phyloP scores from a whole-genome alignment of 495 filamentous ascomycete genomes.

The Penicillium waksmanii region DNA sequence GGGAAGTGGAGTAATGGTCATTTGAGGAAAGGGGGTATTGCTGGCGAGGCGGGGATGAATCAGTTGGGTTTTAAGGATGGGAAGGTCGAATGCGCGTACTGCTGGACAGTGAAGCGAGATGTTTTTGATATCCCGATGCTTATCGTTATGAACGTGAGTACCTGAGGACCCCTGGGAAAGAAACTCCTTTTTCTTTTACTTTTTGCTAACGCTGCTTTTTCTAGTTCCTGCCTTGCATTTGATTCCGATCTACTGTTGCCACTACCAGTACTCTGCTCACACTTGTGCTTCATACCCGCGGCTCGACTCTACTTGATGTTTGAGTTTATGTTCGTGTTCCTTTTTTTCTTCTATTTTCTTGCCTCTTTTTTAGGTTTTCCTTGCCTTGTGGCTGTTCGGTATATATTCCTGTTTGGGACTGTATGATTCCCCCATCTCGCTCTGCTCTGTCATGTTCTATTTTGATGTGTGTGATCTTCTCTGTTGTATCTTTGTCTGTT shows the following conservation, averaged over 20 bases:
- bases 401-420: constrained; percentile 20
- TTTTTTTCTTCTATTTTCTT: constrained; percentile 14
- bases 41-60: constrained; percentile 74
- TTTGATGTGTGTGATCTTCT: no score
- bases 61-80: constrained; percentile 81
- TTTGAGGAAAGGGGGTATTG: constrained; percentile 60
- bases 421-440: constrained; percentile 33
- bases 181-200: no score
- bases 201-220: constrained; percentile 11
- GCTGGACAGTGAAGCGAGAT: constrained; percentile 95
- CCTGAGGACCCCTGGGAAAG: no score
- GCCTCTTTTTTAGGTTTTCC: constrained; percentile 18
- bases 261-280: background rate
- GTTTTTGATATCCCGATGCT: constrained; percentile 99
- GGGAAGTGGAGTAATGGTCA: constrained; percentile 47
- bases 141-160: constrained; percentile 93
- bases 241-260: constrained; percentile 21
- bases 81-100: constrained; percentile 91
- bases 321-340: background rate
- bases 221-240: constrained; percentile 55
- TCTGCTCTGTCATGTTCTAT: background rate
- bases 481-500: background rate
- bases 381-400: constrained; percentile 5
- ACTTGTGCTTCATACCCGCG: background rate
- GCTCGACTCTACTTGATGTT: background rate